Conservation (phyloP, 495 filamentous ascomycete genomes). For the Thermochaetoides thermophila region DNA sequence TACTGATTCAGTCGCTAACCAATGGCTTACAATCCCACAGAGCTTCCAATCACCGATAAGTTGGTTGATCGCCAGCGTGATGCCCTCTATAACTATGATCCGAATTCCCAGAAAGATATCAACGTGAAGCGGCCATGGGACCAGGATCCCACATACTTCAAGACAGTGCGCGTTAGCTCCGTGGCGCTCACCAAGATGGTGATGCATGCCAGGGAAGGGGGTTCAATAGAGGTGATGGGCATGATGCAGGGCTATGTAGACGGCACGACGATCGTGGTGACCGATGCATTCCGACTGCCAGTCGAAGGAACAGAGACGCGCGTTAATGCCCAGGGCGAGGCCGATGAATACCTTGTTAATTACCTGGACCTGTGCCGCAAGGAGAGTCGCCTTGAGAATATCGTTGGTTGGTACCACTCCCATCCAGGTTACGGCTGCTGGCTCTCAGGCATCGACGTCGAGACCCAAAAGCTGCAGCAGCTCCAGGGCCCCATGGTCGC, state of each 20-base stretch:
- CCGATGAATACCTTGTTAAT: constrained; percentile 90
- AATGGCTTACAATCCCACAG: constrained; percentile 34
- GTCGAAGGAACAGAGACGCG: constrained; percentile 97
- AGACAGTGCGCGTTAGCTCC: constrained; percentile 81
- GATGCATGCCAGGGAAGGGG: constrained; percentile 92
- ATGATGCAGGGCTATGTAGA: constrained; percentile 93
- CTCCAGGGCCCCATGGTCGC: constrained; percentile 85
- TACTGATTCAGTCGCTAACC: too few species aligned
- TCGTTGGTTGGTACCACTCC: constrained; percentile 94
- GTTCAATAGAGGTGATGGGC: constrained; percentile 90
- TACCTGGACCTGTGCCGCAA: constrained; percentile 67
- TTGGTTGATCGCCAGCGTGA: constrained; percentile 78
- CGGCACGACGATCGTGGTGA: constrained; percentile 75
- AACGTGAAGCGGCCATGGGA: constrained; percentile 54
- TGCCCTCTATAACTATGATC: constrained; percentile 75
- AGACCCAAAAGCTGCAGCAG: constrained; percentile 72
- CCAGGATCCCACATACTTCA: constrained; percentile 79
- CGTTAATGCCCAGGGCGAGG: constrained; percentile 88
- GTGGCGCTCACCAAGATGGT: constrained; percentile 97
- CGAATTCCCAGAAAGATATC: constrained; percentile 45
- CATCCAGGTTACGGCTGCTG: constrained; percentile 98
- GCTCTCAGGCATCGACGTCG: constrained; percentile 91
- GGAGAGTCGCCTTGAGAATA: constrained; percentile 70
- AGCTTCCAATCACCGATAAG: constrained; percentile 42
- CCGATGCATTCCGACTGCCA: constrained; percentile 84